A percentile compares a stretch with the other conserved stretches of the same genome.
phyloP scores from a whole-genome alignment of 1,284 basidiomycete genomes.

The Rhizopogon parksii region DNA sequence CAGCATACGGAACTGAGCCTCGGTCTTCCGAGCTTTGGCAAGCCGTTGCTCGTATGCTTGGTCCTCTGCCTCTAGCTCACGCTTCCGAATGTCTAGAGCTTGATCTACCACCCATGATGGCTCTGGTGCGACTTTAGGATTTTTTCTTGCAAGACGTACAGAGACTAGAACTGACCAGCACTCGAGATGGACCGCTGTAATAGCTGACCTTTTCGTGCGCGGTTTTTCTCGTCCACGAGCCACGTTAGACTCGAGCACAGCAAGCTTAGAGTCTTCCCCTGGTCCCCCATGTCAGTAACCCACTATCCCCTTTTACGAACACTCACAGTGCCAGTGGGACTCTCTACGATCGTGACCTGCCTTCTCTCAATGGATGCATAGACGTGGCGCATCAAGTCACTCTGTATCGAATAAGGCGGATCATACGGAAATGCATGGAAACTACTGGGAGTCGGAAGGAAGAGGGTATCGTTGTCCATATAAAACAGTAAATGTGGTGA shows the following conservation, averaged over 20 bases:
- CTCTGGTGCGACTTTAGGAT: slow-evolving; percentile 31
- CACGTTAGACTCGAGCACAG: slow-evolving; percentile 77
- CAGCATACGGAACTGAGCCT: slow-evolving; percentile 52
- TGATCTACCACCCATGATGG: slow-evolving; percentile 81
- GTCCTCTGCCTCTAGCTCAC: slow-evolving; percentile 63
- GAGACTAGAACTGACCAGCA: slow-evolving; percentile 29
- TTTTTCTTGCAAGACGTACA: slow-evolving; percentile 8
- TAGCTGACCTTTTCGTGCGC: slow-evolving; percentile 59
- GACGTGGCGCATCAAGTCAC: slow-evolving; percentile 82
- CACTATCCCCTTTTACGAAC: not conserved
- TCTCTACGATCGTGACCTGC: slow-evolving; percentile 79
- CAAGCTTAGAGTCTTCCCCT: slow-evolving; percentile 85
- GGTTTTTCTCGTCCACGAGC: slow-evolving; percentile 64
- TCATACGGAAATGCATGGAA: slow-evolving; percentile 80
- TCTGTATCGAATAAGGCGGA: slow-evolving; percentile 83
- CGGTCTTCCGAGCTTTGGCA: slow-evolving; percentile 50
- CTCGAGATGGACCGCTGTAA: slow-evolving; percentile 30
- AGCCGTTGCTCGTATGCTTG: slow-evolving; percentile 57
- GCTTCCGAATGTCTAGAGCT: slow-evolving; percentile 55
- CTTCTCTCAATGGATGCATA: slow-evolving; percentile 73
- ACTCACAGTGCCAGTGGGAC: slow-evolving; percentile 77
- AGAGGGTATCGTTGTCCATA: slow-evolving; percentile 17
- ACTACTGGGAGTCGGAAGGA: slow-evolving; percentile 50
- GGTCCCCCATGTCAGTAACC: slow-evolving; percentile 3
- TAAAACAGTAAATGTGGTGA: not conserved